Evolutionary conservation across 805 yeast genomes (phyloP).

Genomic region (Saturnispora bothae): DNA sequence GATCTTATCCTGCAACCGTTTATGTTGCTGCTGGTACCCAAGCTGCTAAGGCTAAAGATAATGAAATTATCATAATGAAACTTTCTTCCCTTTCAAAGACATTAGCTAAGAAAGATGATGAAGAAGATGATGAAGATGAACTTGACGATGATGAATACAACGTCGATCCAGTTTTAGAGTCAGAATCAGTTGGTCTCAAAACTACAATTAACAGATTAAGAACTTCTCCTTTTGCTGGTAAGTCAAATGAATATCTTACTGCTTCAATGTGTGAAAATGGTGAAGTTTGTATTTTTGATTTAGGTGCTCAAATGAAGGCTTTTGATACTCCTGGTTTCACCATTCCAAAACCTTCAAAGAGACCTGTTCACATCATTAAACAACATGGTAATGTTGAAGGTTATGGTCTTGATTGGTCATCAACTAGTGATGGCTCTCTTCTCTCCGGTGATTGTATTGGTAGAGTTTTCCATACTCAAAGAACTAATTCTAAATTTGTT

Average conservation of each 20-base stretch:
- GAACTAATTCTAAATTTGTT: slow-evolving; percentile 70
- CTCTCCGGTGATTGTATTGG: slow-evolving; percentile 88
- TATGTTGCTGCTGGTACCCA: slow-evolving; percentile 90
- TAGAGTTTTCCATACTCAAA: slow-evolving; percentile 63
- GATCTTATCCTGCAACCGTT: slow-evolving; percentile 79
- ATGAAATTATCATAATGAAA: slow-evolving; percentile 78
- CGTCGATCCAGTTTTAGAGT: slow-evolving; percentile 78
- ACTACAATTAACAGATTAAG: slow-evolving; percentile 85
- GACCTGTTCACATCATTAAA: slow-evolving; percentile 73
- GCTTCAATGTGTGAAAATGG: slow-evolving; percentile 89
- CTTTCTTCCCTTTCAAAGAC: slow-evolving; percentile 77
- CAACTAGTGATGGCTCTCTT: slow-evolving; percentile 70
- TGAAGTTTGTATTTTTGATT: slow-evolving; percentile 76
- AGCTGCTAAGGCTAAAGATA: slow-evolving; percentile 77
- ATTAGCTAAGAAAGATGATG: slow-evolving; percentile 71
- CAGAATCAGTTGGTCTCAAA: slow-evolving; percentile 65
- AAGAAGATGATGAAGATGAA: slow-evolving; percentile 60
- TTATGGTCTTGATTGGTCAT: slow-evolving; percentile 95
- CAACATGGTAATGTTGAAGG: slow-evolving; percentile 95
- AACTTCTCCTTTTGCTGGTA: slow-evolving; percentile 64
- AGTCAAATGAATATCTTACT: slow-evolving; percentile 62
- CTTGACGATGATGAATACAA: slow-evolving; percentile 55
- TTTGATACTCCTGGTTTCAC: slow-evolving; percentile 81
- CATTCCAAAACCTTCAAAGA: slow-evolving; percentile 66
- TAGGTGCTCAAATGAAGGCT: slow-evolving; percentile 68